Evolutionary conservation across 345 rosid genomes (phyloP).

Genomic region (Populus ilicifolia): DNA sequence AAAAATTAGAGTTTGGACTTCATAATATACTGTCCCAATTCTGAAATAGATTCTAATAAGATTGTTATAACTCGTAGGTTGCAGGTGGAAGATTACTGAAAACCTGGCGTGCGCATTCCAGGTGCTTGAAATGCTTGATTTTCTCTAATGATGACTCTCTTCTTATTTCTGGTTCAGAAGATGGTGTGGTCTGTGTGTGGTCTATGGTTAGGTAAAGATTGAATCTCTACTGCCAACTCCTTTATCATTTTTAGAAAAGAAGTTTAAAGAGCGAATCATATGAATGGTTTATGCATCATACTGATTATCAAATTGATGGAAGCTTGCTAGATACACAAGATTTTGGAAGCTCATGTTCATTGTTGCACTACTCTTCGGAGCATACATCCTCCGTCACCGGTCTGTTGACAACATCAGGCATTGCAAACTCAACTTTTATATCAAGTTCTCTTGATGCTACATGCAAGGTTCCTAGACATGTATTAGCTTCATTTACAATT

Average conservation of each 20-base stretch:
- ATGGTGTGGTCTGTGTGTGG: slow-evolving; percentile 45
- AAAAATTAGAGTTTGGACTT: neutral
- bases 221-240: neutral
- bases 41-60: neutral
- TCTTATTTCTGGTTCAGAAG: slow-evolving; percentile 49
- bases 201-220: slow-evolving; percentile 42
- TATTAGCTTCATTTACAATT: neutral
- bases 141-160: slow-evolving; percentile 43
- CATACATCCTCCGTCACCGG: slow-evolving; percentile 47
- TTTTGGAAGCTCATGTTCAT: slow-evolving; percentile 22
- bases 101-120: slow-evolving; percentile 45
- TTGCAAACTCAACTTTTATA: slow-evolving; percentile 27
- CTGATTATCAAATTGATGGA: slow-evolving; percentile 14
- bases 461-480: slow-evolving; percentile 39
- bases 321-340: slow-evolving; percentile 39
- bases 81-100: slow-evolving; percentile 40
- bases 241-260: neutral
- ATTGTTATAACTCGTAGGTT: slow-evolving; percentile 32
- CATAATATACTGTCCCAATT: neutral
- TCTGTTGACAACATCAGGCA: slow-evolving; percentile 25
- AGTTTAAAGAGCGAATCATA: neutral
- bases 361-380: slow-evolving; percentile 34
- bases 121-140: slow-evolving; percentile 39
- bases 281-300: slow-evolving; percentile 7
- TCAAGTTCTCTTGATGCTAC: slow-evolving; percentile 54